These are phyloP conservation scores for Bipolaris gigantea DNA, from an alignment of 2,329 filamentous ascomycete genomes.

Conservation along the genomic window DNA sequence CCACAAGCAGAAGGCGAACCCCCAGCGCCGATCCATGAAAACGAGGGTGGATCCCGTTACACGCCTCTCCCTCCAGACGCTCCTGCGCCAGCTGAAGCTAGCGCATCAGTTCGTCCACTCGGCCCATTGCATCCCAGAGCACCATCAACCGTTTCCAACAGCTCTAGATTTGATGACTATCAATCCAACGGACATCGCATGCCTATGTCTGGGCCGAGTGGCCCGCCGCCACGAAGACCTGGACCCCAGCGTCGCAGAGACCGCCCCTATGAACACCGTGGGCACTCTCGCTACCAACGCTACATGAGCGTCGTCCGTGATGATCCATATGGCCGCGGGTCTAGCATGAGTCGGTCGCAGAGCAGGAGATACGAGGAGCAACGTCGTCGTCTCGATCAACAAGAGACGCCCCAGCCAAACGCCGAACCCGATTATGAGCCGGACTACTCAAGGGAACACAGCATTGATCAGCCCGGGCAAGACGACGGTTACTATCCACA, in stretches of 20 bases:
- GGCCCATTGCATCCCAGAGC: slow-evolving; percentile 25
- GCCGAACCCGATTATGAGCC: slow-evolving; percentile 32
- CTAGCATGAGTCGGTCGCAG: slow-evolving; percentile 42
- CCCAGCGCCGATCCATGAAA: slow-evolving; percentile 21
- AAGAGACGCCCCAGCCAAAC: slow-evolving; percentile 41
- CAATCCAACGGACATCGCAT: slow-evolving; percentile 27
- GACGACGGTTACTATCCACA: slow-evolving; percentile 31
- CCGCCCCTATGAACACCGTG: slow-evolving; percentile 35
- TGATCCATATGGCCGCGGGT: slow-evolving; percentile 40
- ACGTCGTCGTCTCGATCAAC: slow-evolving; percentile 41
- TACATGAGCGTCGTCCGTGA: slow-evolving; percentile 42
- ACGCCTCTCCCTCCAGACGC: slow-evolving; percentile 32
- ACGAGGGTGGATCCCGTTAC: slow-evolving; percentile 35
- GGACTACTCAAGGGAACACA: slow-evolving; percentile 38
- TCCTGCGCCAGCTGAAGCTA: slow-evolving; percentile 18
- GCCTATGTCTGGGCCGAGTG: slow-evolving; percentile 31
- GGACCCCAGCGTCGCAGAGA: slow-evolving; percentile 39
- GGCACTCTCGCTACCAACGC: slow-evolving; percentile 41
- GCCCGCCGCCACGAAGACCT: slow-evolving; percentile 24
- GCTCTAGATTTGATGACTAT: slow-evolving; percentile 37
- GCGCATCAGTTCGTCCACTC: slow-evolving; percentile 18
- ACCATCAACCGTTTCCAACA: slow-evolving; percentile 39
- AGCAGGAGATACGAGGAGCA: slow-evolving; percentile 43
- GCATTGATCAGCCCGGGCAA: slow-evolving; percentile 31
- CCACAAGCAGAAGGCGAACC: slow-evolving; percentile 20